phyloP scores from a whole-genome alignment of 75 land plant species.

The Chamaecyparis obtusa region DNA sequence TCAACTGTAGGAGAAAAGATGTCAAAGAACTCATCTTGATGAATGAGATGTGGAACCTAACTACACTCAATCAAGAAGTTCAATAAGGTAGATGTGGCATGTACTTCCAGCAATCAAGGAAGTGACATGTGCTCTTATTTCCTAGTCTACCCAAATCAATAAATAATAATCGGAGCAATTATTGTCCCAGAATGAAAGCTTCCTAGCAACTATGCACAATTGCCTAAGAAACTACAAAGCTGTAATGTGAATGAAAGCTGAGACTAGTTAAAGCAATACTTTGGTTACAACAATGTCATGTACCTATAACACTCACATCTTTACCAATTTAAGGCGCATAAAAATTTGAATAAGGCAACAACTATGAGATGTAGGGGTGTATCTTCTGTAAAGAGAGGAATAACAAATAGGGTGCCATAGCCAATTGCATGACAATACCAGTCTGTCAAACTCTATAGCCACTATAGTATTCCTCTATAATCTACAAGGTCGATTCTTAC shows the following conservation, averaged over 20 bases:
- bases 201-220: neutral
- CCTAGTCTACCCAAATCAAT: too few species aligned
- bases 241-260: neutral
- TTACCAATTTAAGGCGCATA: neutral
- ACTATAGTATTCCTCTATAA: neutral
- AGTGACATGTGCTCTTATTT: too few species aligned
- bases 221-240: neutral
- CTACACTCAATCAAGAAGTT: too few species aligned
- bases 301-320: neutral
- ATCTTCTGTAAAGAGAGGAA: neutral
- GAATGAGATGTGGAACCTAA: too few species aligned
- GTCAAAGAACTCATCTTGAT: too few species aligned
- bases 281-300: neutral
- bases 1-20: too few species aligned
- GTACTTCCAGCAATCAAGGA: too few species aligned
- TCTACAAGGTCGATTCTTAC: neutral
- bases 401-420: neutral
- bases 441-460: neutral
- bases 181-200: neutral
- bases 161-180: neutral
- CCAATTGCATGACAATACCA: neutral
- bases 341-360: neutral
- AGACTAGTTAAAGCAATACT: neutral
- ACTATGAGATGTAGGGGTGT: neutral
- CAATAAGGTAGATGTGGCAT: too few species aligned